Evolutionary conservation across 257 asterid genomes (phyloP).

Genomic region (Solanum lycopersicoides): DNA sequence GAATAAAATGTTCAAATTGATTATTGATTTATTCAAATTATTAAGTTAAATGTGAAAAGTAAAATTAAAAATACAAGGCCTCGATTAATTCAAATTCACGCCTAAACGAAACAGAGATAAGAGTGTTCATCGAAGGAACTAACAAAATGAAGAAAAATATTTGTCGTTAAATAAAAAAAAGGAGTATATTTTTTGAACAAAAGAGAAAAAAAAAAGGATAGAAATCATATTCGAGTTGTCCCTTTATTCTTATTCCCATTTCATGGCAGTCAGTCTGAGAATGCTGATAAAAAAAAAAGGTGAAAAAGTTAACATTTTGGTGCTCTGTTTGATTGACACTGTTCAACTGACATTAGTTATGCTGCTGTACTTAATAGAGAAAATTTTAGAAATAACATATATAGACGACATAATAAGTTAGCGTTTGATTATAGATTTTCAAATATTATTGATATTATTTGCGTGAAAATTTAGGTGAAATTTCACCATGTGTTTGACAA

Average conservation of each 20-base stretch:
- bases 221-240: not conserved
- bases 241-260: not conserved
- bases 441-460: too few species aligned
- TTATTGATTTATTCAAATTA: not conserved
- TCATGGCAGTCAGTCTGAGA: not conserved
- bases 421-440: too few species aligned
- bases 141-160: not conserved
- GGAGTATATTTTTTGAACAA: not conserved
- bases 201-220: not conserved
- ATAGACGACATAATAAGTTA: too few species aligned
- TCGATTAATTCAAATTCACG: not conserved
- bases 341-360: not conserved
- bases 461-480: too few species aligned
- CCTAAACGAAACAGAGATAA: not conserved
- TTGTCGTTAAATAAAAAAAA: not conserved
- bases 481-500: too few species aligned
- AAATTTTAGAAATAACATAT: too few species aligned
- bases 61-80: not conserved
- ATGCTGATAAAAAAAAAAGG: not conserved
- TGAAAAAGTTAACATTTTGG: not conserved
- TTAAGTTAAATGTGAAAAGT: not conserved
- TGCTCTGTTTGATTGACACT: not conserved
- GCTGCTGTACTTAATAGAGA: too few species aligned
- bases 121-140: not conserved
- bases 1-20: not conserved